Conservation (phyloP, 2,329 filamentous ascomycete species). For the Elsinoe batatas region DNA sequence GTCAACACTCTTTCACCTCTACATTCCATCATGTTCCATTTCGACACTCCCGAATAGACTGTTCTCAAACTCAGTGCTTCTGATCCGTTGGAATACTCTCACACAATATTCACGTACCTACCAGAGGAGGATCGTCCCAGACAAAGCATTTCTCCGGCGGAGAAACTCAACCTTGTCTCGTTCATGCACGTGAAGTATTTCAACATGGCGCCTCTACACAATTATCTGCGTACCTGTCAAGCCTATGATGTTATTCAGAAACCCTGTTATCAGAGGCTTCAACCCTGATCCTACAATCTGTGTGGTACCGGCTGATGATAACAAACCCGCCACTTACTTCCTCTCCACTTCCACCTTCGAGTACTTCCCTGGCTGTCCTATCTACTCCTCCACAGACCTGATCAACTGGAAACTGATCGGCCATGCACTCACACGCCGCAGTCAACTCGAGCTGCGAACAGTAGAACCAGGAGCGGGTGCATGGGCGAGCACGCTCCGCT, state of each 20-base stretch:
- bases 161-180: background rate
- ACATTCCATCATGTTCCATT: no score
- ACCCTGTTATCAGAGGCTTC: constrained; percentile 51
- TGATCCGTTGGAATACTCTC: no score
- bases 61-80: no score
- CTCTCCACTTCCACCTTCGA: constrained; percentile 54
- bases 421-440: constrained; percentile 42
- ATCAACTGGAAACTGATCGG: constrained; percentile 45
- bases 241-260: constrained; percentile 15
- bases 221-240: background rate
- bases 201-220: background rate
- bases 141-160: background rate
- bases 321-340: constrained; percentile 36
- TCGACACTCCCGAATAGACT: no score
- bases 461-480: constrained; percentile 43
- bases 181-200: background rate
- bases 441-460: constrained; percentile 44
- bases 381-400: constrained; percentile 48
- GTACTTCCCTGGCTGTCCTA: constrained; percentile 51
- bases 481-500: constrained; percentile 41
- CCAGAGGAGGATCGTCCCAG: no score
- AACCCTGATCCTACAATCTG: constrained; percentile 53
- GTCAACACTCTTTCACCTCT: no score
- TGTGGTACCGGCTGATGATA: constrained; percentile 34
- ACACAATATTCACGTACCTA: no score